phyloP scores from a whole-genome alignment of 2,329 filamentous ascomycete species.

The Dryadomyces sulphureus region DNA sequence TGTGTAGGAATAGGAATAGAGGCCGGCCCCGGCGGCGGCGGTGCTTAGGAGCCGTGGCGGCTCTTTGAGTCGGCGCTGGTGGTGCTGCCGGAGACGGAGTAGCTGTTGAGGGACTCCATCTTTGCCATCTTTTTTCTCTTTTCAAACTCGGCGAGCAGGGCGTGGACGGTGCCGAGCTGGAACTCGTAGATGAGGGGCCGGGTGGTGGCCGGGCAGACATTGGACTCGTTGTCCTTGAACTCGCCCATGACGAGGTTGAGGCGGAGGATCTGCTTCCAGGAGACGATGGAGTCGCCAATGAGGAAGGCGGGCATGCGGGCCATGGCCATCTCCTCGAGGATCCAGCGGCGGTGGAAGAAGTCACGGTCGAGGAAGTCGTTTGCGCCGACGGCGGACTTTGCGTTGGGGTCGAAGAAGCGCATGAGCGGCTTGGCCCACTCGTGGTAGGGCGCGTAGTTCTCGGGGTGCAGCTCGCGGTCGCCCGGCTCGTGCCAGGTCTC shows the following conservation, averaged over 20 bases:
- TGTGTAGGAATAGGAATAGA: no score
- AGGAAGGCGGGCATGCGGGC: background rate
- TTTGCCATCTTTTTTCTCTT: background rate
- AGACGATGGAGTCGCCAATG: background rate
- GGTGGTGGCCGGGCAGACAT: background rate
- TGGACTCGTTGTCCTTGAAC: background rate
- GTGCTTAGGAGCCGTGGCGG: background rate
- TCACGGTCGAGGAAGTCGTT: background rate
- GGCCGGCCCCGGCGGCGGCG: no score
- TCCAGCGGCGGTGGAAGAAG: slow-evolving; percentile 1
- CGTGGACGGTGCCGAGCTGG: slow-evolving; percentile 1
- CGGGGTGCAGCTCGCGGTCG: background rate
- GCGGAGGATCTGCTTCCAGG: slow-evolving; percentile 1
- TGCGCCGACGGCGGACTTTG: background rate
- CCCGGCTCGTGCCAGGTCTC: background rate
- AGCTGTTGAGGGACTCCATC: background rate
- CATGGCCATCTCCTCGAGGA: slow-evolving; percentile 4
- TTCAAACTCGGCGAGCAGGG: slow-evolving; percentile 1
- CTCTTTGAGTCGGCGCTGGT: background rate
- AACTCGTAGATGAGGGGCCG: slow-evolving; percentile 1
- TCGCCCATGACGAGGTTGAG: slow-evolving; percentile 1
- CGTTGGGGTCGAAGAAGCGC: background rate
- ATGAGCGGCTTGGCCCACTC: background rate
- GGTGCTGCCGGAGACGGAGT: background rate
- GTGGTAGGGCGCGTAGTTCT: background rate